A percentile compares a stretch with the other conserved stretches of the same genome.
These are phyloP conservation scores for Kazachstania africana DNA, from an alignment of 805 yeast species.

Conservation along the genomic window DNA sequence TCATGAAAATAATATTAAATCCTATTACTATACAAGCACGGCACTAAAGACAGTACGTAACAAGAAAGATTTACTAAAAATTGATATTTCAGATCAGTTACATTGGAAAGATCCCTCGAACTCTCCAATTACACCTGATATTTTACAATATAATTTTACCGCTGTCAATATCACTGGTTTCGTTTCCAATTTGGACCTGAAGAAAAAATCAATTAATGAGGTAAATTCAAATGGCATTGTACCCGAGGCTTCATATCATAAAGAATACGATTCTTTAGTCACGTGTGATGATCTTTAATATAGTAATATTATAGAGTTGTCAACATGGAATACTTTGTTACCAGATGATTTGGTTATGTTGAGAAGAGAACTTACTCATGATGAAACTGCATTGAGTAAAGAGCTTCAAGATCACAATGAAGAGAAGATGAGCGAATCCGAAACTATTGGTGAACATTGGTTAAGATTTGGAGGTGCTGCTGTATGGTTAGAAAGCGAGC, in stretches of 20 bases:
- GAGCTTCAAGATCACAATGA: slow-evolving; percentile 2
- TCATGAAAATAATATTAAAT: too few species aligned
- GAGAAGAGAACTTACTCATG: slow-evolving; percentile 3
- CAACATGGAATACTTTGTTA: not conserved
- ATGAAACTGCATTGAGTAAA: not conserved
- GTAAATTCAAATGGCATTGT: not conserved
- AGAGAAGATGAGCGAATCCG: slow-evolving; percentile 4
- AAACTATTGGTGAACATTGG: slow-evolving; percentile 28
- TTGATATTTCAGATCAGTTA: slow-evolving; percentile 5
- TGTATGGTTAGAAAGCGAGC: slow-evolving; percentile 35
- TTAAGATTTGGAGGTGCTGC: slow-evolving; percentile 29
- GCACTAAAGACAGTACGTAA: too few species aligned
- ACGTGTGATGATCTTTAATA: slow-evolving; percentile 4
- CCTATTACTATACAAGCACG: too few species aligned
- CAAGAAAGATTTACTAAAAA: slow-evolving; percentile 6
- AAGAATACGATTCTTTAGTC: slow-evolving; percentile 3
- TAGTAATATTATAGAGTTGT: slow-evolving; percentile 2
- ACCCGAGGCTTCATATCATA: not conserved
- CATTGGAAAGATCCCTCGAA: slow-evolving; percentile 1
- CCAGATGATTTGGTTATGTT: slow-evolving; percentile 1
- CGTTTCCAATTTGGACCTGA: slow-evolving; percentile 9
- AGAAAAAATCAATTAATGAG: too few species aligned
- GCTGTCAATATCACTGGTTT: slow-evolving; percentile 4
- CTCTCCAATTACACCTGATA: slow-evolving; percentile 4
- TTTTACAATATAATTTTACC: slow-evolving; percentile 1